Evolutionary conservation across 371 early-diverging fungal species (phyloP), one percentile per base, ranked within the genome.

Genomic region (Zancudomyces culisetae): DNA sequence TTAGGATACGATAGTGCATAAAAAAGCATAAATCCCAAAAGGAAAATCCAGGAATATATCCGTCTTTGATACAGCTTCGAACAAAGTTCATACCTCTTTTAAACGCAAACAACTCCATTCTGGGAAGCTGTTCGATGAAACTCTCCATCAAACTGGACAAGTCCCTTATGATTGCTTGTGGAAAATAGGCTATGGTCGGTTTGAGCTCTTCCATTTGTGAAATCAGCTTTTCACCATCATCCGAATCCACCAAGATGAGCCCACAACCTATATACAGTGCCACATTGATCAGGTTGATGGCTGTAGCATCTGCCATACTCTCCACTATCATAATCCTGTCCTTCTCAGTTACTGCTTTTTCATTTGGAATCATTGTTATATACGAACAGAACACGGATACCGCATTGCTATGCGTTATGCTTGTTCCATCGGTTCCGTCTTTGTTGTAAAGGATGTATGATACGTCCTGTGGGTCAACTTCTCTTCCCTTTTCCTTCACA

Each of bases 21-120:
- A 93, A 84, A 10, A 86, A 75, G 42, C 87, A 56, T 13, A 70
- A 59, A 70, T 92, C 92, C 73, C 84, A 79, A 53, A 94, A 35
- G 4, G 62, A 49, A 49, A 23, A 29, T 48, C 56, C 52, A 66
- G 77, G 51, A 62, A 68, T 21, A 66, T 56, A 39, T 42, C 55
- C 47, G 51, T 59, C 42, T 61, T 47, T 57, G 27, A 65, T 52
- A 49, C 65, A 55, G 49, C 60, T 55, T 15, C 49, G 58, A 1
- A 53, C 51, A 30, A 57, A 49, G 19, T 55, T 54, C 42, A 56
- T 57, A 0, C 61, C 66, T 29, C 35, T 28, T 29, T n/a, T 43
- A 40, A 65, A 65, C 26, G 64, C 27, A 26, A 46, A 46, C 56
- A 48, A 42, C 52, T 65, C 66, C 22, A 60, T 49, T 47, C 27